Conservation (phyloP, 1,139 yeast species). For the Petasospora fabianii region DNA sequence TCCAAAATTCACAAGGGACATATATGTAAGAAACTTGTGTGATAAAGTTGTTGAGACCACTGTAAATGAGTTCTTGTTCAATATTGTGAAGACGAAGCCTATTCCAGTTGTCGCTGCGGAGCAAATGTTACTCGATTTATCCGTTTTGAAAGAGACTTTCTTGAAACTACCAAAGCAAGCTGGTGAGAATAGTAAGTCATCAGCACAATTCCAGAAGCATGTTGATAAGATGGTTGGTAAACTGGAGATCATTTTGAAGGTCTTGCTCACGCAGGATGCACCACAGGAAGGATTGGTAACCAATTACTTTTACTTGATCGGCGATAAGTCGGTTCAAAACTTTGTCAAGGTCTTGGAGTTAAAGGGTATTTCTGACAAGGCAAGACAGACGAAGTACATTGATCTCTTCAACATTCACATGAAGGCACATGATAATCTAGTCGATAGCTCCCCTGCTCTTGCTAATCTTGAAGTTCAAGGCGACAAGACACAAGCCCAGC, state of each 20-base stretch:
- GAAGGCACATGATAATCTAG: slow-evolving; percentile 45
- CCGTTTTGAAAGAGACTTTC: slow-evolving; percentile 56
- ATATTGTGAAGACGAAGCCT: slow-evolving; percentile 55
- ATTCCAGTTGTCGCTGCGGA: slow-evolving; percentile 71
- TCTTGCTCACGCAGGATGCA: slow-evolving; percentile 56
- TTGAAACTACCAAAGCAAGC: slow-evolving; percentile 43
- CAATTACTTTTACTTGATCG: slow-evolving; percentile 62
- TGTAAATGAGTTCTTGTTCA: slow-evolving; percentile 52
- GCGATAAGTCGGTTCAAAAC: slow-evolving; percentile 60
- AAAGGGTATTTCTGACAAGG: slow-evolving; percentile 48
- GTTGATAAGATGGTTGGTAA: slow-evolving; percentile 48
- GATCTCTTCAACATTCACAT: slow-evolving; percentile 61
- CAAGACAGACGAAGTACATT: slow-evolving; percentile 46
- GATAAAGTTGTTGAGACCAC: slow-evolving; percentile 73
- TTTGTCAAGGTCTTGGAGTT: slow-evolving; percentile 62
- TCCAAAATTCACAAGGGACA: slow-evolving; percentile 62
- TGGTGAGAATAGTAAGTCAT: slow-evolving; percentile 12
- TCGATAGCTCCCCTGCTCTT: slow-evolving; percentile 43
- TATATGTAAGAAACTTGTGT: slow-evolving; percentile 68
- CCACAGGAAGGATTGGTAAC: slow-evolving; percentile 68
- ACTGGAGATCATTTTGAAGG: slow-evolving; percentile 62
- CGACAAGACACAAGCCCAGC: slow-evolving; percentile 3
- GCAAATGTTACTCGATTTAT: slow-evolving; percentile 72
- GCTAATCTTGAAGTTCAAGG: slow-evolving; percentile 25
- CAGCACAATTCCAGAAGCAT: slow-evolving; percentile 25